Base-by-base conservation (phyloP, 805 yeast genomes). In the Sugiyamaella qingdaonensis region DNA sequence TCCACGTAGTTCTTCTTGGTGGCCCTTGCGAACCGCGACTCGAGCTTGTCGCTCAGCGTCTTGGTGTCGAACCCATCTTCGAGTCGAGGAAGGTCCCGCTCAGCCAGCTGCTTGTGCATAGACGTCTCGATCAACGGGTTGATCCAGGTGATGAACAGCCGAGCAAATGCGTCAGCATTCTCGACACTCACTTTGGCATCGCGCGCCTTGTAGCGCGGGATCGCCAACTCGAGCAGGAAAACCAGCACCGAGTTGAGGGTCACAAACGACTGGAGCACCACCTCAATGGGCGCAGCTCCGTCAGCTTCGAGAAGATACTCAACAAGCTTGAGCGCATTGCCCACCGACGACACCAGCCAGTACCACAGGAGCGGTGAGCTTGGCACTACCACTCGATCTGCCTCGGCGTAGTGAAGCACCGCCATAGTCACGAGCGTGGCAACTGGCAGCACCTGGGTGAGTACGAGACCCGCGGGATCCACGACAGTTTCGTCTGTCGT, bases 11-110 rank as follows among this genome's bases (percentile, higher is more conserved):
- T 48, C 16, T 41, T 24, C 58, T 59, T 54, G 67, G 71, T 59
- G 64, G 86, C 84, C 10, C 65, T 57, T 19, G 73, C 71, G 94
- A 95, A 89, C 49, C 76, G 70, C 1, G 66, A 60, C 46, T 73
- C 71, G 51, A 89, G 78, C 0, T 58, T 64, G 2, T 67, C 62
- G 1, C 85, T 70, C n/a, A 84, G 72, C 11, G 21, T 32, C 18
- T 19, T 31, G 13, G 92, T 73, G 54, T 77, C 80, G 58, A 86
- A 77, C 43, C 77, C 78, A 1, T 68, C 67, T 11, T 96, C 95
- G 53, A 89, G 77, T 16, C 78, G 77, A 19, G 94, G 95, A 53
- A 89, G 77, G 68, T 89, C 96, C 2, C 69, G 63, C 37, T 62
- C 64, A 18, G 64, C 57, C 24, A 65, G 29, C 2, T 36, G 16